Base-by-base conservation (phyloP, 1,284 basidiomycete genomes). In the Melampsora americana region DNA sequence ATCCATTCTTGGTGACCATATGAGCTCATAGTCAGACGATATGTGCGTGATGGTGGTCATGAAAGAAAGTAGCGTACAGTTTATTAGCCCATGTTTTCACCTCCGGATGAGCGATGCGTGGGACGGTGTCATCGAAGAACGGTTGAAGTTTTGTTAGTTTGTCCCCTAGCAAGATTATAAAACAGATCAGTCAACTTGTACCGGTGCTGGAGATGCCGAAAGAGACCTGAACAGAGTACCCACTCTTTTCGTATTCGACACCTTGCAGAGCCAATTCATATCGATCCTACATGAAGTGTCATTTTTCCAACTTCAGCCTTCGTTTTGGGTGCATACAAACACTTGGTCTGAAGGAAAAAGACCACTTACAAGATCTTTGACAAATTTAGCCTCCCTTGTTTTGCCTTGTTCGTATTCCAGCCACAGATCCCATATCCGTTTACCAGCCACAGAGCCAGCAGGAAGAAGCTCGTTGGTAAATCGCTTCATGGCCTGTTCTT, bases 111-210 rank as follows among this genome's bases (percentile, higher is more conserved):
- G 86, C 86, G 73, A 95, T 85, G 65, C 86, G 83, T 0, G 91
- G 90, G 5, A 92, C 79, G 78, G 90, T 91, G 79, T 85, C 88
- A 77, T 92, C 89, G 79, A 90, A 92, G 82, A 92, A 92, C 1
- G 86, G 80, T 79, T 92, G 90, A 6, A 92, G 83, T 23, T 84
- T 84, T 28, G 80, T 18, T 32, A 72, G 23, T 26, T 72, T 65
- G 2, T 72, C 60, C 50, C 70, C 69, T 70, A 30, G 5, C 5
- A 62, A 62, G 39, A 42, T 12, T 28, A 42, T 9, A 28, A 14
- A 16, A 23, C 7, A 66, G n/a, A 46, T 20, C 26, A 35, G 35
- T 35, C 35, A 9, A 9, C 35, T 35, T 35, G 35, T 9, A 35
- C 35, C 35, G 3, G 9, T 35, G 35, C 9, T 35, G 35, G 35